These are phyloP conservation scores for Nemania abortiva DNA, from an alignment of 2,329 filamentous ascomycete genomes.

Conservation along the genomic window DNA sequence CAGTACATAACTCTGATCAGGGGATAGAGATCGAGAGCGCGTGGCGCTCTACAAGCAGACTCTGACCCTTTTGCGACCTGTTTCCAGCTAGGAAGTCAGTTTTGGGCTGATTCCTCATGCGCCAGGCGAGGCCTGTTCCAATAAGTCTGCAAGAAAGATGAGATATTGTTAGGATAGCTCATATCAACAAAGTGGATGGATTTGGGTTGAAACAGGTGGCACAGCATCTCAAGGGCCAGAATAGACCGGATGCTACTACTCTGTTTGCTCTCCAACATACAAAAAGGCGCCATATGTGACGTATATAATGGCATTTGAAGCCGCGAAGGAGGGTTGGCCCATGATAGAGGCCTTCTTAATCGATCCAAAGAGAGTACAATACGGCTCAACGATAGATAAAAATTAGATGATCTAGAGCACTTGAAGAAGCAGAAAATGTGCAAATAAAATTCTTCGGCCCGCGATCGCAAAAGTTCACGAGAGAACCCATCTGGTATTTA, in stretches of 20 bases:
- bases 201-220: not conserved
- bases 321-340: constrained; percentile 79
- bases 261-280: constrained; percentile 61
- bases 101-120: constrained; percentile 72
- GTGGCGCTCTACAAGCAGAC: constrained; percentile 37
- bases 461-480: constrained; percentile 9
- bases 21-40: constrained; percentile 32
- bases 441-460: constrained; percentile 29
- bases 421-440: not conserved
- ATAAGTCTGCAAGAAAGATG: constrained; percentile 62
- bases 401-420: not conserved
- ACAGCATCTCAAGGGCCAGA: not conserved
- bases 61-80: constrained; percentile 85
- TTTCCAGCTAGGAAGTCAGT: constrained; percentile 80
- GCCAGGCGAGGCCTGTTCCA: constrained; percentile 71
- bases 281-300: constrained; percentile 82
- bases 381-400: not conserved
- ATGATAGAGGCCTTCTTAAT: constrained; percentile 58
- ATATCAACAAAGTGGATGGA: not conserved
- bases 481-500: constrained; percentile 4
- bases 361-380: not conserved
- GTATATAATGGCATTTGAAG: constrained; percentile 87
- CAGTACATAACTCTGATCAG: constrained; percentile 43
- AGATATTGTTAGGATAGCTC: constrained; percentile 26
- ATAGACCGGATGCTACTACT: constrained; percentile 16